Evolutionary conservation across 116 monocot species (phyloP).

Genomic region (Phalaenopsis hybrid): DNA sequence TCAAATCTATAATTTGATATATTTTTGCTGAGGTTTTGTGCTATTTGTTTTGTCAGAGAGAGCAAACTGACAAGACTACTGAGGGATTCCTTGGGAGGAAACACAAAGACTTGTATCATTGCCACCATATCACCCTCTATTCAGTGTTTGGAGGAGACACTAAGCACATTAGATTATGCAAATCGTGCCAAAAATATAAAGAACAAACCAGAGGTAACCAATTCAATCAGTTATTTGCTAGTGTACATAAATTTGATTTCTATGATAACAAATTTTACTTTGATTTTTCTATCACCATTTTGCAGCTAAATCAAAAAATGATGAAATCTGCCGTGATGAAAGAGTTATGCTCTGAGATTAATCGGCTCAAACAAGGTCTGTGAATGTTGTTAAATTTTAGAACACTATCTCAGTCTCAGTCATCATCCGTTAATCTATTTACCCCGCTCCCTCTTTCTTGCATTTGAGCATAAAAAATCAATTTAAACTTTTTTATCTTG

Average conservation of each 20-base stretch:
- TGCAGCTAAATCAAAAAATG: slow-evolving; percentile 69
- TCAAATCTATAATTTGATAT: background rate
- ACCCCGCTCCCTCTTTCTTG: too few relatives aligned
- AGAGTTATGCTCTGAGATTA: slow-evolving; percentile 70
- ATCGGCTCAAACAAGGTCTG: slow-evolving; percentile 76
- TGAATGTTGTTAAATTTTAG: background rate
- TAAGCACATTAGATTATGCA: slow-evolving; percentile 84
- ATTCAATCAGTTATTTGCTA: background rate
- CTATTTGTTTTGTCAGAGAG: slow-evolving; percentile 36
- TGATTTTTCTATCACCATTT: background rate
- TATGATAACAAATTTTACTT: background rate
- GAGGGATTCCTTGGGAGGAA: slow-evolving; percentile 84
- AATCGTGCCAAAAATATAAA: slow-evolving; percentile 72
- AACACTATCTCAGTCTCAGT: background rate
- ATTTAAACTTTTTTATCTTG: background rate
- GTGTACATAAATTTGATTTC: background rate
- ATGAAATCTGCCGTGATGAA: slow-evolving; percentile 67
- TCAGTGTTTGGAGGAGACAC: slow-evolving; percentile 72
- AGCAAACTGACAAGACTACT: slow-evolving; percentile 85
- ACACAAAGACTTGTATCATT: slow-evolving; percentile 88
- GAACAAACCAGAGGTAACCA: slow-evolving; percentile 81
- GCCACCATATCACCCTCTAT: slow-evolving; percentile 72
- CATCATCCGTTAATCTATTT: too few relatives aligned
- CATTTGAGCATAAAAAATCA: background rate
- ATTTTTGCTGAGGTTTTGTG: background rate